Conservation (phyloP, 495 filamentous ascomycete genomes). For the Talaromyces proteolyticus region DNA sequence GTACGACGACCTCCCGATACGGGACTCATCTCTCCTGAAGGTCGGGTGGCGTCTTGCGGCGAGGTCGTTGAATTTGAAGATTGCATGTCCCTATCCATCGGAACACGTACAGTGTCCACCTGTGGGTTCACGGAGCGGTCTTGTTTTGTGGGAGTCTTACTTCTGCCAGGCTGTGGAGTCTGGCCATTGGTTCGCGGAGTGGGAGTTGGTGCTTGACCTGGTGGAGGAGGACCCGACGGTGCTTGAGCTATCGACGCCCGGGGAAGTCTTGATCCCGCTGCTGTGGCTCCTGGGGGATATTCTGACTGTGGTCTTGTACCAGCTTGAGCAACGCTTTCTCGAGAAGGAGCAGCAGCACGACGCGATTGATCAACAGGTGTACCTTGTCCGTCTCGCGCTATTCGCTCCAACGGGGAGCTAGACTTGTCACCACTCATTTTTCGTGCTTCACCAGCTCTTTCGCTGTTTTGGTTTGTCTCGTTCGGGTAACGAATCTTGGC, state of each 20-base stretch:
- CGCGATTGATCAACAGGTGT: constrained; percentile 47
- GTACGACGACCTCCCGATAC: constrained; percentile 54
- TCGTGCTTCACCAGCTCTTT: constrained; percentile 22
- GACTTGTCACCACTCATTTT: constrained; percentile 33
- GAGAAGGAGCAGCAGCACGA: constrained; percentile 41
- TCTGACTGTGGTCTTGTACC: constrained; percentile 25
- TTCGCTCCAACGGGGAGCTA: constrained; percentile 28
- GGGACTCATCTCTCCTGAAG: constrained; percentile 26
- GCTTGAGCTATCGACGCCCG: constrained; percentile 64
- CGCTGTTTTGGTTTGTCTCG: constrained; percentile 54
- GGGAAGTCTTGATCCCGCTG: constrained; percentile 57
- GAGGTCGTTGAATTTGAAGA: constrained; percentile 51
- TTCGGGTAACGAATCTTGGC: constrained; percentile 92
- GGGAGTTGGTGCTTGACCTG: constrained; percentile 78
- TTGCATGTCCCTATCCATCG: constrained; percentile 42
- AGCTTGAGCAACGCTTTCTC: constrained; percentile 48
- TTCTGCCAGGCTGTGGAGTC: constrained; percentile 33
- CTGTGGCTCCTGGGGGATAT: constrained; percentile 22
- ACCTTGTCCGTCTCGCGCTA: constrained; percentile 60
- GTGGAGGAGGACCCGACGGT: constrained; percentile 78
- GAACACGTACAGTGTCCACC: constrained; percentile 43
- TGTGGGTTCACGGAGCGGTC: constrained; percentile 43
- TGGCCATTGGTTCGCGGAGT: constrained; percentile 56
- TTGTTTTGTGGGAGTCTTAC: constrained; percentile 55
- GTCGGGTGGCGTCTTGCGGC: constrained; percentile 30